Percentiles rank a stretch among this genome's conserved stretches.
These are phyloP conservation scores for Dinochytrium kinnereticum DNA, from an alignment of 371 early-diverging fungal species.

Conservation along the genomic window DNA sequence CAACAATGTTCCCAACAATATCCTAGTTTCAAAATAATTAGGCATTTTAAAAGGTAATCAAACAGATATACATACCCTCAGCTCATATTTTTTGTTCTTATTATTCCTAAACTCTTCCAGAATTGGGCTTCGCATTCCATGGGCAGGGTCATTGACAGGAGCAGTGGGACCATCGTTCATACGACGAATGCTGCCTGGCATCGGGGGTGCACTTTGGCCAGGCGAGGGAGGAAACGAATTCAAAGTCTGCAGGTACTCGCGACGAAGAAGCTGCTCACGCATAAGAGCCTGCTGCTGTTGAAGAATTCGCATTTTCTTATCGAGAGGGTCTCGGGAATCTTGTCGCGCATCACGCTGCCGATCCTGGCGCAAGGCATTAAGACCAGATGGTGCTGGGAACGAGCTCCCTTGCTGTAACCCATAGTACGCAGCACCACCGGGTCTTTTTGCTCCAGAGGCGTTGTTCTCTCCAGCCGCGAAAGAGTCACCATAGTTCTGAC, in stretches of 20 bases:
- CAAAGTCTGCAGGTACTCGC: slow-evolving; percentile 36
- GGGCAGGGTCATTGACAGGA: slow-evolving; percentile 50
- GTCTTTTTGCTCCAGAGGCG: neutral
- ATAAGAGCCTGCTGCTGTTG: slow-evolving; percentile 41
- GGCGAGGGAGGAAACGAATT: slow-evolving; percentile 3
- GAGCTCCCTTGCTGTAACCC: neutral
- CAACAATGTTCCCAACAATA: slow-evolving; percentile 91
- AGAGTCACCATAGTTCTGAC: neutral
- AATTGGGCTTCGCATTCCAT: slow-evolving; percentile 76
- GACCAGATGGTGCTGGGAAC: neutral
- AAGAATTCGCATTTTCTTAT: slow-evolving; percentile 11
- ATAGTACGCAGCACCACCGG: neutral
- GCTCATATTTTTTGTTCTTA: slow-evolving; percentile 91
- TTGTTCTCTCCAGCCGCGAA: neutral
- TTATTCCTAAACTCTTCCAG: slow-evolving; percentile 94
- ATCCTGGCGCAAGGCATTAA: slow-evolving; percentile 1
- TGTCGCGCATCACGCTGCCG: neutral
- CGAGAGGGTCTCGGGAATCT: slow-evolving; percentile 7
- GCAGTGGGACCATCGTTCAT: slow-evolving; percentile 20
- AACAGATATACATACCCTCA: slow-evolving; percentile 55
- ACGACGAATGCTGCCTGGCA: neutral
- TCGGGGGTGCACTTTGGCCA: neutral
- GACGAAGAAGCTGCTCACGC: slow-evolving; percentile 44
- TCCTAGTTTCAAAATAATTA: slow-evolving; percentile 58
- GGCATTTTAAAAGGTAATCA: no score